Evolutionary conservation across 768 basidiomycete species (phyloP).

Genomic region (Lactarius quietus): DNA sequence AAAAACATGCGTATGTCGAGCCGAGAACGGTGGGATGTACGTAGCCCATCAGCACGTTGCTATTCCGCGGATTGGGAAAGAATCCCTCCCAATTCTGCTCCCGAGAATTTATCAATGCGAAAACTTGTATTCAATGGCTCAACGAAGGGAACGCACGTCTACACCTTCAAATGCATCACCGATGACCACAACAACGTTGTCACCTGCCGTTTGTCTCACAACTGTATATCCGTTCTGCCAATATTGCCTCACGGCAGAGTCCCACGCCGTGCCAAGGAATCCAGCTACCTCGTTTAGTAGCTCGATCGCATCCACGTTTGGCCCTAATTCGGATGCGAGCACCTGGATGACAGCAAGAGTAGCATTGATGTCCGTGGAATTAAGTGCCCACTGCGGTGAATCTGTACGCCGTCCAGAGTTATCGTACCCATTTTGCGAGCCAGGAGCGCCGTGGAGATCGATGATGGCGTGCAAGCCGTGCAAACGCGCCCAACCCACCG

Average conservation of each 20-base stretch:
- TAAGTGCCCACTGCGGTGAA: slow-evolving; percentile 52
- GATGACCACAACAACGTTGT: slow-evolving; percentile 59
- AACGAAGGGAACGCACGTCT: slow-evolving; percentile 35
- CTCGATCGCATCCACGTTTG: slow-evolving; percentile 60
- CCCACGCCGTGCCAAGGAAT: slow-evolving; percentile 43
- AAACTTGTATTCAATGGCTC: neutral
- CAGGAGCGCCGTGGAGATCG: slow-evolving; percentile 74
- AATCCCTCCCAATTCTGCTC: slow-evolving; percentile 57
- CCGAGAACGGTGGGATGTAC: slow-evolving; percentile 35
- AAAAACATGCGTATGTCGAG: neutral
- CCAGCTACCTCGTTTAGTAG: slow-evolving; percentile 69
- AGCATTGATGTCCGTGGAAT: slow-evolving; percentile 43
- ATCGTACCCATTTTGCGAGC: slow-evolving; percentile 60
- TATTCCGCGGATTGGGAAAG: slow-evolving; percentile 48
- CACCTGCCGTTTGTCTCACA: slow-evolving; percentile 49
- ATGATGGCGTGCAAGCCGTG: slow-evolving; percentile 65
- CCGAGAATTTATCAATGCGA: neutral
- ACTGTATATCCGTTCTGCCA: slow-evolving; percentile 58
- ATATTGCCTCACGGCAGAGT: slow-evolving; percentile 46
- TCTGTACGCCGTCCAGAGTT: slow-evolving; percentile 66
- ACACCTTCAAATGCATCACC: slow-evolving; percentile 69
- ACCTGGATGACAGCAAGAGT: slow-evolving; percentile 58
- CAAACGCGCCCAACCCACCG: slow-evolving; percentile 59
- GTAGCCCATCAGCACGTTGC: slow-evolving; percentile 63
- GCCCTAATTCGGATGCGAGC: slow-evolving; percentile 50